These are phyloP conservation scores for Boletus vinaceobasis DNA, from an alignment of 768 basidiomycete genomes.

Conservation along the genomic window DNA sequence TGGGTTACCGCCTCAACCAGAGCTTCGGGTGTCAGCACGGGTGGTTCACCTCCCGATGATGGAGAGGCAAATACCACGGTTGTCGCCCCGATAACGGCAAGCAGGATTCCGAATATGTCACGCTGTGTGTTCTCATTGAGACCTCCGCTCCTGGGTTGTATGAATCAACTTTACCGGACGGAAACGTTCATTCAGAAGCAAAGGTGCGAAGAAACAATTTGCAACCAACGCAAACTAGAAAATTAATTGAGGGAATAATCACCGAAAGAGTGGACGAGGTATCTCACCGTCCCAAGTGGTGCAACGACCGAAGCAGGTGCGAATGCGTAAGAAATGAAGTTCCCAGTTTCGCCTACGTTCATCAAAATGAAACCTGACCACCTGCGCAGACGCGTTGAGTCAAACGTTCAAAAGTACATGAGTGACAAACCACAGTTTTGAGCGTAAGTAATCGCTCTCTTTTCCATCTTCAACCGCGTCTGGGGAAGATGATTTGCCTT, in stretches of 20 bases:
- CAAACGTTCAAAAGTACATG: neutral
- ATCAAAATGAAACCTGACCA: conserved; percentile 88
- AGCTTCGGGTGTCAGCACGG: conserved; percentile 58
- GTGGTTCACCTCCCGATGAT: conserved; percentile 56
- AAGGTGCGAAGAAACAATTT: conserved; percentile 90
- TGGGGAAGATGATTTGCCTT: conserved; percentile 12
- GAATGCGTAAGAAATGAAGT: conserved; percentile 88
- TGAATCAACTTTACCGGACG: conserved; percentile 50
- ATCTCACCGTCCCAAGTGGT: conserved; percentile 85
- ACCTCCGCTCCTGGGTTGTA: neutral
- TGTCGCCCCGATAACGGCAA: conserved; percentile 85
- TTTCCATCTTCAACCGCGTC: conserved; percentile 35
- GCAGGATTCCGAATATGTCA: conserved; percentile 71
- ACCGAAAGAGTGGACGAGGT: conserved; percentile 1
- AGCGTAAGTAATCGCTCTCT: conserved; percentile 77
- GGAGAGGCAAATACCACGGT: conserved; percentile 88
- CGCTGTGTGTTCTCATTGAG: conserved; percentile 42
- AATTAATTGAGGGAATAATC: neutral
- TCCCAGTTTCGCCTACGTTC: conserved; percentile 87
- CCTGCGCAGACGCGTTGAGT: conserved; percentile 42
- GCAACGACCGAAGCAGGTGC: conserved; percentile 93
- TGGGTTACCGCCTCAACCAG: conserved; percentile 69
- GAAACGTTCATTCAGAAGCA: conserved; percentile 80
- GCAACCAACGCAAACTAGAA: conserved; percentile 84
- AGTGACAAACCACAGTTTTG: conserved; percentile 70